Evolutionary conservation across 225 moss, liverwort and hornwort species (phyloP).

Genomic region (Pseudisothecium myosuroides): DNA sequence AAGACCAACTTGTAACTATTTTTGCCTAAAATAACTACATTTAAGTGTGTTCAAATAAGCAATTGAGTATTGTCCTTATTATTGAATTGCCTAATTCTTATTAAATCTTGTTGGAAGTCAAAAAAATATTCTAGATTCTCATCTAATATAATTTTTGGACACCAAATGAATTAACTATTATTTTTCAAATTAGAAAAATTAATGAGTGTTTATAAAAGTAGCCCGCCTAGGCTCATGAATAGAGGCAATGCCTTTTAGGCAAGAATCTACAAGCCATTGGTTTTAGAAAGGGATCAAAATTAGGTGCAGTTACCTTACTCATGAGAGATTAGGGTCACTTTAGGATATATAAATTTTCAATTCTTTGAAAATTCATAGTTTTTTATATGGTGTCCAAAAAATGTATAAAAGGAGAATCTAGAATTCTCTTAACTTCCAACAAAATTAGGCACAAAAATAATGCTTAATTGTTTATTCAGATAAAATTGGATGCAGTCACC

Average conservation of each 20-base stretch:
- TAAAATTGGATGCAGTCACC: fast-evolving
- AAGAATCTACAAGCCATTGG: not conserved
- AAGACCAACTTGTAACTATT: fast-evolving
- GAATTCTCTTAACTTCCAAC: not conserved
- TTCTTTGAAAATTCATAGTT: not conserved
- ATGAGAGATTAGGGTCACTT: not conserved
- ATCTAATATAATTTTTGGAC: not conserved
- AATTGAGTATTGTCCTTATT: not conserved
- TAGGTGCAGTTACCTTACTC: not conserved
- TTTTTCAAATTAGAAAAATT: no score
- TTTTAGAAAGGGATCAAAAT: not conserved
- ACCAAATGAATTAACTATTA: no score
- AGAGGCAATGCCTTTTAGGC: not conserved
- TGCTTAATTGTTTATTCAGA: not conserved
- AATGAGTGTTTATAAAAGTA: not conserved
- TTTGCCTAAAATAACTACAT: not conserved
- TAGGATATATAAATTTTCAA: fast-evolving
- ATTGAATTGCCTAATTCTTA: not conserved
- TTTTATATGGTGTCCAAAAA: no score
- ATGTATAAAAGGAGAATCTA: not conserved
- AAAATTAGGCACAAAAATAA: not conserved
- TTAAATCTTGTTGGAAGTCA: not conserved
- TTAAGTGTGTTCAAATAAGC: not conserved
- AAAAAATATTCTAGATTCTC: fast-evolving
- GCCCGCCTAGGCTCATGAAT: not conserved